Conservation (phyloP, 106 monocot species). For the Alisma plantagoaquatica region DNA sequence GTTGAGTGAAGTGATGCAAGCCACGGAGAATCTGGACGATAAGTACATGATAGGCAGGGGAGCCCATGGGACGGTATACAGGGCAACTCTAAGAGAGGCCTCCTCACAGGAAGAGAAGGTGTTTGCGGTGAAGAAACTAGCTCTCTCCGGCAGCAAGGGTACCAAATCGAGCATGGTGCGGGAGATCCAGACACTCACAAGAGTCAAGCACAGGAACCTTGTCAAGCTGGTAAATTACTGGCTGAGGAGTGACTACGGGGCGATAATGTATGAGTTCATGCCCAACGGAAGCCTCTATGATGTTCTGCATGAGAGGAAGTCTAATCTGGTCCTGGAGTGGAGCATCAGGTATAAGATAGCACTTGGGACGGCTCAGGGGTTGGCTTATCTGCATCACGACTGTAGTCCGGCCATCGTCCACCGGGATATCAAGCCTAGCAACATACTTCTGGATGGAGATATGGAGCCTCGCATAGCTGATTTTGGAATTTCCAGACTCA, state of each 20-base stretch:
- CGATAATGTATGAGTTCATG: constrained; percentile 79
- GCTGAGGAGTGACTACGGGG: constrained; percentile 39
- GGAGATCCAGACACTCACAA: constrained; percentile 65
- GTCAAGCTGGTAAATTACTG: constrained; percentile 58
- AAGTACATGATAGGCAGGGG: constrained; percentile 63
- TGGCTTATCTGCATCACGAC: constrained; percentile 83
- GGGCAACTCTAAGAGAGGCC: too few relatives aligned
- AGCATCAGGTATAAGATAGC: constrained; percentile 47
- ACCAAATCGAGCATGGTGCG: constrained; percentile 43
- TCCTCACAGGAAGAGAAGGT: constrained; percentile 26
- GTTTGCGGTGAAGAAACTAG: constrained; percentile 78
- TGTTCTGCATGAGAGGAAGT: constrained; percentile 58
- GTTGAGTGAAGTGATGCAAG: constrained; percentile 61
- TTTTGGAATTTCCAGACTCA: constrained; percentile 79
- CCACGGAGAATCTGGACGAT: constrained; percentile 70
- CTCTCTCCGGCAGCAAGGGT: constrained; percentile 19
- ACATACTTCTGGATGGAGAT: constrained; percentile 70
- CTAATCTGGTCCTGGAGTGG: constrained; percentile 46
- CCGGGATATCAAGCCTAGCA: constrained; percentile 90
- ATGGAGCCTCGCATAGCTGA: constrained; percentile 88
- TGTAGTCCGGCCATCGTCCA: constrained; percentile 76
- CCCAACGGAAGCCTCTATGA: constrained; percentile 87
- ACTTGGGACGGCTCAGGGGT: constrained; percentile 72
- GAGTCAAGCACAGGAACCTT: constrained; percentile 67
- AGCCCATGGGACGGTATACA: constrained; percentile 85